These are phyloP conservation scores for Aspergillus oerlinghausenensis DNA, from an alignment of 2,329 filamentous ascomycete genomes.

Conservation along the genomic window DNA sequence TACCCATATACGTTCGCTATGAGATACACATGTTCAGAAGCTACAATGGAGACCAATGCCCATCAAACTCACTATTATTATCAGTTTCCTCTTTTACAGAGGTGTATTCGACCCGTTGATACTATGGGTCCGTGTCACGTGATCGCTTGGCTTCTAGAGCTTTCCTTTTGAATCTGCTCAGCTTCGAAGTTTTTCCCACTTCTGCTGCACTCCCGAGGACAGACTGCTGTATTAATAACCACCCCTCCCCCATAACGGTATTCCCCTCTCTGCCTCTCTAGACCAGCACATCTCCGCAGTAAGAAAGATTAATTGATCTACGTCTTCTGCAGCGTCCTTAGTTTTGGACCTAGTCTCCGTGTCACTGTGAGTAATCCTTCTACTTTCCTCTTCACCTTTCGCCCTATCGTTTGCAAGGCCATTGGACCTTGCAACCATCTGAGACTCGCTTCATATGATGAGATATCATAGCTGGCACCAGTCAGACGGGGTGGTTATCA, in stretches of 20 bases:
- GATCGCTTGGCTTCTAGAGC: constrained; percentile 32
- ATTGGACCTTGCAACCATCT: neutral
- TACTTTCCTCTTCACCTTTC: neutral
- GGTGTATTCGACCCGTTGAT: neutral
- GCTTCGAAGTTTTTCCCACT: constrained; percentile 11
- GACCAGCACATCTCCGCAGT: constrained; percentile 6
- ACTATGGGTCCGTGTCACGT: constrained; percentile 15
- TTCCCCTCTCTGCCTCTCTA: constrained; percentile 8
- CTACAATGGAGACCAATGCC: neutral
- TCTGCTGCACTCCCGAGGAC: constrained; percentile 7
- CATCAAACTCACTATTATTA: neutral
- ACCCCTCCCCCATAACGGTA: constrained; percentile 10
- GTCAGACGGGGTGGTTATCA: constrained; percentile 61
- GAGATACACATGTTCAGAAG: neutral
- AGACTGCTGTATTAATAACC: constrained; percentile 12
- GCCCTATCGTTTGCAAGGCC: constrained; percentile 1
- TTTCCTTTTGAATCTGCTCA: constrained; percentile 29
- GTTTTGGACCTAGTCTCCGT: constrained; percentile 3
- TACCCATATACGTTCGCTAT: constrained; percentile 18
- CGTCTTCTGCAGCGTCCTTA: constrained; percentile 14
- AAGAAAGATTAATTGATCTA: constrained; percentile 17
- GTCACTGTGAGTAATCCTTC: constrained; percentile 18
- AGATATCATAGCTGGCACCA: constrained; percentile 61
- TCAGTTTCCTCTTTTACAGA: too few relatives aligned
- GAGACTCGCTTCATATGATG: constrained; percentile 45